Percentiles rank a stretch among this genome's conserved stretches.
Conservation (phyloP, 805 yeast genomes). For the Metschnikowia rubicola region DNA sequence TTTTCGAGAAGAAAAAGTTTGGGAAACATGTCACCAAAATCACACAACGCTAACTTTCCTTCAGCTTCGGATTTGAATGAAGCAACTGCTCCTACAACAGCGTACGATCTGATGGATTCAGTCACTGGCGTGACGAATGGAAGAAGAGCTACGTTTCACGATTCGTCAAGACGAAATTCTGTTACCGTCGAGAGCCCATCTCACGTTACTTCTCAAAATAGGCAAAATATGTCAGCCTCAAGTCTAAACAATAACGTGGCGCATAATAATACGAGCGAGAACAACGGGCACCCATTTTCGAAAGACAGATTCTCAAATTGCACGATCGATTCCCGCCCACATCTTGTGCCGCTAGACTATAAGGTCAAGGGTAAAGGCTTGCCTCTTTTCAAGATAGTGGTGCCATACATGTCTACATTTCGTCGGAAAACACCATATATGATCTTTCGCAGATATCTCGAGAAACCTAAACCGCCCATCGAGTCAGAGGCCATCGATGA, state of each 20-base stretch:
- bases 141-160: no score
- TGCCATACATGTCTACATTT: slow-evolving; percentile 36
- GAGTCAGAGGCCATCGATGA: slow-evolving; percentile 17
- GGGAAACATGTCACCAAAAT: no score
- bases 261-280: background rate
- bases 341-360: slow-evolving; percentile 31
- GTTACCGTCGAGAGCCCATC: no score
- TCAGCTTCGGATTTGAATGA: no score
- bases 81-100: no score
- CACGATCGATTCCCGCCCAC: slow-evolving; percentile 27
- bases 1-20: background rate
- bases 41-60: no score
- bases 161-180: no score
- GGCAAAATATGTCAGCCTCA: no score
- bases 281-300: background rate
- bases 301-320: background rate
- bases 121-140: no score
- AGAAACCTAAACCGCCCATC: slow-evolving; percentile 25
- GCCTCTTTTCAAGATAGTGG: slow-evolving; percentile 34
- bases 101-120: no score
- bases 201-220: no score
- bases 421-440: slow-evolving; percentile 35
- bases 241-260: background rate
- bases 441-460: slow-evolving; percentile 30
- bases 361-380: slow-evolving; percentile 33